Percentiles rank a stretch among this genome's conserved stretches.
These are phyloP conservation scores for Verticillium nonalfalfae DNA, from an alignment of 2,329 filamentous ascomycete species.

Conservation along the genomic window DNA sequence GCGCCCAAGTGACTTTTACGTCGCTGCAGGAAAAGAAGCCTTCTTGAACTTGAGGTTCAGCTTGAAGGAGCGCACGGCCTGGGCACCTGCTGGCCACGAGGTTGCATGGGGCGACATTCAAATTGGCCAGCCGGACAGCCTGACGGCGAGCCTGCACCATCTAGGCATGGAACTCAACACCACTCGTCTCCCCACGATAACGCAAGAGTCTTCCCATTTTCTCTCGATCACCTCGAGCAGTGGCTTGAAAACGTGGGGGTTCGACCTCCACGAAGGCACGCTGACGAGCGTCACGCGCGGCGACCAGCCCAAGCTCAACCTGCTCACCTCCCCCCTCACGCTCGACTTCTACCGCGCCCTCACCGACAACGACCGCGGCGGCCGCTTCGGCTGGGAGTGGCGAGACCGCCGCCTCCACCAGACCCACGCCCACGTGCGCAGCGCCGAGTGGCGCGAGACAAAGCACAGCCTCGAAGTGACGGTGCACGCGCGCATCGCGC, in stretches of 20 bases:
- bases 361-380: slow-evolving; percentile 59
- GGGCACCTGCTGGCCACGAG: slow-evolving; percentile 44
- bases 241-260: slow-evolving; percentile 31
- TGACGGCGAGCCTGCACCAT: slow-evolving; percentile 23
- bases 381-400: slow-evolving; percentile 53
- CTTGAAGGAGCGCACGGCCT: slow-evolving; percentile 34
- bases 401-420: slow-evolving; percentile 37
- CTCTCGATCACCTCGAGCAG: slow-evolving; percentile 27
- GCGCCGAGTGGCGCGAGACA: slow-evolving; percentile 23
- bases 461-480: slow-evolving; percentile 29
- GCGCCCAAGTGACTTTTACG: background rate
- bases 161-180: slow-evolving; percentile 17
- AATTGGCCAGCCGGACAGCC: slow-evolving; percentile 22
- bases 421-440: slow-evolving; percentile 33
- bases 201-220: slow-evolving; percentile 9
- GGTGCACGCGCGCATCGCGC: slow-evolving; percentile 49
- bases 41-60: slow-evolving; percentile 44
- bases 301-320: slow-evolving; percentile 26
- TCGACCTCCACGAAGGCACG: slow-evolving; percentile 34
- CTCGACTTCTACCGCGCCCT: slow-evolving; percentile 58
- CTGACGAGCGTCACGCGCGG: slow-evolving; percentile 33
- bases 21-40: slow-evolving; percentile 22
- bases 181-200: slow-evolving; percentile 6
- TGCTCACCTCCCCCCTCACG: slow-evolving; percentile 35
- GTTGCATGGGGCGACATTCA: slow-evolving; percentile 43